Evolutionary conservation across 208 protist species (phyloP).

Genomic region (Trypanosoma melophagium): DNA sequence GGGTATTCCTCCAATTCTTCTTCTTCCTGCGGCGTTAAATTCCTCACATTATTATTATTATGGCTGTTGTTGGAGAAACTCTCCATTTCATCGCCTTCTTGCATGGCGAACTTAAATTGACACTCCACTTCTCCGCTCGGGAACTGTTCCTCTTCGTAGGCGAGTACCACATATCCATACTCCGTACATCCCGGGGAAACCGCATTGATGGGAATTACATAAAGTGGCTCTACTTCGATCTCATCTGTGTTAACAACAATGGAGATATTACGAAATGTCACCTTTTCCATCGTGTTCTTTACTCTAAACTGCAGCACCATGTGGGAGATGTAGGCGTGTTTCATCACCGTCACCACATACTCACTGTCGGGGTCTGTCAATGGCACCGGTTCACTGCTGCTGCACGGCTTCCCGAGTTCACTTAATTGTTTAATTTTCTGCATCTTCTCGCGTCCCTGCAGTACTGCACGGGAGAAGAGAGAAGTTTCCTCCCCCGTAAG

Average conservation of each 20-base stretch:
- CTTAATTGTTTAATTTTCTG: constrained; percentile 62
- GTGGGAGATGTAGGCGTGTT: constrained; percentile 91
- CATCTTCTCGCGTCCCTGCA: constrained; percentile 71
- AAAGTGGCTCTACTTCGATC: constrained; percentile 80
- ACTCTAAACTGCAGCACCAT: constrained; percentile 95
- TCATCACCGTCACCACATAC: constrained; percentile 96
- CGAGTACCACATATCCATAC: constrained; percentile 77
- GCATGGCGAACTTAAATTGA: constrained; percentile 73
- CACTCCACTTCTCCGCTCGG: constrained; percentile 67
- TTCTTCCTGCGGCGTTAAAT: constrained; percentile 1
- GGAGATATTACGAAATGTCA: constrained; percentile 84
- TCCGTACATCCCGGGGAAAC: constrained; percentile 57
- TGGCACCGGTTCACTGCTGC: constrained; percentile 60
- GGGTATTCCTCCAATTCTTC: constrained; percentile 77
- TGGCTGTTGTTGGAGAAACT: not conserved
- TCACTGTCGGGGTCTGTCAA: constrained; percentile 97
- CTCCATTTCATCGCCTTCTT: constrained; percentile 42
- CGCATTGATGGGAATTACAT: constrained; percentile 66
- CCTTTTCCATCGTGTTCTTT: constrained; percentile 93
- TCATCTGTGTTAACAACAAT: constrained; percentile 80
- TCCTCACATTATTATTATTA: not conserved
- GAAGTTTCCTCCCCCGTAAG: not conserved
- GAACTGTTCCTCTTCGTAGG: constrained; percentile 60
- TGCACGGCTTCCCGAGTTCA: constrained; percentile 68
- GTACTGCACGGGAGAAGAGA: constrained; percentile 33